phyloP scores from a whole-genome alignment of 2,329 filamentous ascomycete species.

The Paecilomyces variotii region DNA sequence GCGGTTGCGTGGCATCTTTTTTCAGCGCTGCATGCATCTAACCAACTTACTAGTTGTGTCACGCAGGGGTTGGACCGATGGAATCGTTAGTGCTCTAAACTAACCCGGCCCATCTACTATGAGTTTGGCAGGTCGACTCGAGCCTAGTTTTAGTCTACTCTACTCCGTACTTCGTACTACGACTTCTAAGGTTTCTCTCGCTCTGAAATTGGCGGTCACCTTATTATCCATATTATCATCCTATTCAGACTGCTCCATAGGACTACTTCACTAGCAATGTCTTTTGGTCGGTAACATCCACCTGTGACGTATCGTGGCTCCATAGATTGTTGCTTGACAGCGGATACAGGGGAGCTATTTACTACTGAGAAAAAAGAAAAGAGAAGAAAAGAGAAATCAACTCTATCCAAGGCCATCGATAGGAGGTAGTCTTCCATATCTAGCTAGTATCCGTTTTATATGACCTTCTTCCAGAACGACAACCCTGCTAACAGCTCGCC shows the following conservation, averaged over 20 bases:
- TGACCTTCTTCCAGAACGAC: too few relatives aligned
- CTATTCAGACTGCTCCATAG: background rate
- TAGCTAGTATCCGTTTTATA: too few relatives aligned
- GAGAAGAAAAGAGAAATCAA: too few relatives aligned
- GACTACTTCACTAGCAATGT: background rate
- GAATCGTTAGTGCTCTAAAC: background rate
- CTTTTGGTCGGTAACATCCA: background rate
- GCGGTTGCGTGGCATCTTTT: background rate
- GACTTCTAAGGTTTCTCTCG: background rate
- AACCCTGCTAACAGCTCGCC: too few relatives aligned
- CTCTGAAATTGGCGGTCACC: background rate
- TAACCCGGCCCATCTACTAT: background rate
- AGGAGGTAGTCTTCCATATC: background rate
- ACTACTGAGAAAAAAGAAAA: background rate
- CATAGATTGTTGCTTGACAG: background rate
- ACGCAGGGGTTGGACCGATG: background rate
- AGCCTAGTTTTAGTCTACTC: background rate
- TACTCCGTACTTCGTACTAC: background rate
- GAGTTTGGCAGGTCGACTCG: background rate
- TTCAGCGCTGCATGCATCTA: background rate
- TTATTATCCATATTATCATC: background rate
- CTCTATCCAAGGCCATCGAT: background rate
- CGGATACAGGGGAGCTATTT: background rate
- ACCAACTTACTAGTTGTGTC: background rate
- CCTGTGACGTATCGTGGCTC: background rate